Evolutionary conservation across 495 filamentous ascomycete species (phyloP), one percentile per base, ranked within the genome.

Genomic region (Penicillium salamii): DNA sequence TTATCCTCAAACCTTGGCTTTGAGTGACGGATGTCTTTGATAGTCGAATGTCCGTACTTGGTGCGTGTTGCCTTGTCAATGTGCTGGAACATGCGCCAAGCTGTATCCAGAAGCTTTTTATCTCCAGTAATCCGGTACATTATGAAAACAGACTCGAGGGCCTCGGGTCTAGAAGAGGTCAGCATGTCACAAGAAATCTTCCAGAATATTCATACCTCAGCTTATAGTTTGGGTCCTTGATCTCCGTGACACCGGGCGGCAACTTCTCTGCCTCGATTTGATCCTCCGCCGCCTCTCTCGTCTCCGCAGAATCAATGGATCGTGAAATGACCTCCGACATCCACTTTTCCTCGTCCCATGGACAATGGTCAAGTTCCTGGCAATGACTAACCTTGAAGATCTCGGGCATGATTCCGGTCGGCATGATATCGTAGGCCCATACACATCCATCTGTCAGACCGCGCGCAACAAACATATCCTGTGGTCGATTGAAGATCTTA

Each of bases 121-220:
- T 87, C 78, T 12, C 88, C 88, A 0, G 87, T 90, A 35, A 89
- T 81, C 3, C 88, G 78, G 58, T 88, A 90, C 56, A 89, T 77
- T 31, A 89, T 71, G 61, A 91, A 92, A 3, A 91, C 66, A 19
- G 82, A 84, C 61, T 89, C 85, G 43, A 89, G 80, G 12, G 84
- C 85, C 60, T 88, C 85, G 3, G 85, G 85, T 47, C 78, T 77
- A 17, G 1, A 35, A 23, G 4, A 12, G 3, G 42, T 61, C 23
- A 58, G 53, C 41, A 6, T 3, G 4, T 12, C 34, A 24, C 23
- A 14, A 3, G 28, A 41, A 13, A 36, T 7, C 3, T 24, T 17
- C 14, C 6, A 18, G 23, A 9, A 15, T 55, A 49, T 34, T 20
- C 73, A 38, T 72, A 87, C 52, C 85, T 72, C 2, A 92, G 78